These are phyloP conservation scores for Populus simonii DNA, from an alignment of 345 rosid genomes.

Conservation along the genomic window DNA sequence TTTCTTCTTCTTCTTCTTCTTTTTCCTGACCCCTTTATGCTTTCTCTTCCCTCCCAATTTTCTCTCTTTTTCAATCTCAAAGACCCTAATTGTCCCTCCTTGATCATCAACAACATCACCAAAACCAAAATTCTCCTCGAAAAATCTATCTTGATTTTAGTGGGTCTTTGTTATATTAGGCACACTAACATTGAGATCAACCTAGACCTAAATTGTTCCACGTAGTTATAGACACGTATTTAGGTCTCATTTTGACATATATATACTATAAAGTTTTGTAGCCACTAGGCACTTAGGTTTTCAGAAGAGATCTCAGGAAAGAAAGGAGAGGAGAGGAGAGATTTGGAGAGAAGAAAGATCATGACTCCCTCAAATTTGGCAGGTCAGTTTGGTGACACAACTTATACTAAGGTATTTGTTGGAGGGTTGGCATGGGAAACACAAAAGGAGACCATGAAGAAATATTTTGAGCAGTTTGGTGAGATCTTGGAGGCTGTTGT, in stretches of 20 bases:
- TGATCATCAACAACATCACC: slow-evolving; percentile 10
- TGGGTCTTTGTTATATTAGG: neutral
- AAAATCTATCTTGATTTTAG: neutral
- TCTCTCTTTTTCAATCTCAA: slow-evolving; percentile 18
- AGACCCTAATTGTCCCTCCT: slow-evolving; percentile 42
- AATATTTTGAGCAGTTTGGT: slow-evolving; percentile 92
- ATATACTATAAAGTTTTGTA: slow-evolving; percentile 4
- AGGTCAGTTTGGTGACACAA: slow-evolving; percentile 82
- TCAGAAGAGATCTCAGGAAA: neutral
- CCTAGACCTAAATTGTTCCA: neutral
- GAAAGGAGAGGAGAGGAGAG: neutral
- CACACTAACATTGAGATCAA: neutral
- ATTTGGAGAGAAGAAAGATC: slow-evolving; percentile 15
- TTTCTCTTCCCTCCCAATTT: slow-evolving; percentile 43
- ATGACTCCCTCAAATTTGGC: slow-evolving; percentile 46
- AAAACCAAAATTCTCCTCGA: neutral
- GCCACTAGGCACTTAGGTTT: slow-evolving; percentile 7
- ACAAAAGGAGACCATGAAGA: slow-evolving; percentile 88
- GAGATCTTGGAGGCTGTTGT: slow-evolving; percentile 98
- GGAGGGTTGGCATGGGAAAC: slow-evolving; percentile 99
- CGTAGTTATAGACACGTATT: neutral
- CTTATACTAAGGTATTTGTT: slow-evolving; percentile 91
- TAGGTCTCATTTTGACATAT: neutral
- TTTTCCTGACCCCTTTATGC: slow-evolving; percentile 24
- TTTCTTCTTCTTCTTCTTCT: neutral